Percentiles rank a stretch among this genome's conserved stretches.
Conservation (phyloP, 176 grass and related monocot genomes). For the barley (Hordeum vulgare) region DNA sequence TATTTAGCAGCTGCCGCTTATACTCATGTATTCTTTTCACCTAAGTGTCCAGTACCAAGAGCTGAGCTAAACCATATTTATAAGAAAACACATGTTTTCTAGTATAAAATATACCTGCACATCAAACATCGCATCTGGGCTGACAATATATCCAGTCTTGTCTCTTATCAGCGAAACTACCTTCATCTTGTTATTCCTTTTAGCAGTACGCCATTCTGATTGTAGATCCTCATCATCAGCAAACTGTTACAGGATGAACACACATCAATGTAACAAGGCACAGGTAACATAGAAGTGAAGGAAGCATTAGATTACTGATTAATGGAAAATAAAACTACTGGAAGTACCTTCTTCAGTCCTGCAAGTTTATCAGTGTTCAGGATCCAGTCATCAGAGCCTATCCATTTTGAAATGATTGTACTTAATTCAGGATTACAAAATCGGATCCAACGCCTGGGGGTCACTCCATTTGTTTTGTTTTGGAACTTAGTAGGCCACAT, state of each 20-base stretch:
- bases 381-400: conserved; percentile 90
- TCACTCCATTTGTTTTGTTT: conserved; percentile 99
- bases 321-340: neutral
- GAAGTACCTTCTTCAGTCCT: conserved; percentile 70
- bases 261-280: neutral
- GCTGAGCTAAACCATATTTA: neutral
- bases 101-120: conserved; percentile 73
- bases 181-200: conserved; percentile 78
- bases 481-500: conserved; percentile 96
- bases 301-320: neutral
- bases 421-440: conserved; percentile 97
- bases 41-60: conserved; percentile 46
- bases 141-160: conserved; percentile 94
- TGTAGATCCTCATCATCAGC: conserved; percentile 81
- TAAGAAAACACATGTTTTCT: neutral
- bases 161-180: conserved; percentile 82
- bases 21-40: conserved; percentile 99
- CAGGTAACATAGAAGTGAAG: neutral
- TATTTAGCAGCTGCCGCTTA: conserved; percentile 89
- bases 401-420: conserved; percentile 88
- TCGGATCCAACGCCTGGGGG: conserved; percentile 89
- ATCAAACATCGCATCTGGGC: conserved; percentile 96
- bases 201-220: conserved; percentile 71
- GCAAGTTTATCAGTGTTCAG: conserved; percentile 78
- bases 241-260: conserved; percentile 51